Base-by-base conservation (phyloP, 192 early-diverging fungal species). In the Radiomyces spectabilis region DNA sequence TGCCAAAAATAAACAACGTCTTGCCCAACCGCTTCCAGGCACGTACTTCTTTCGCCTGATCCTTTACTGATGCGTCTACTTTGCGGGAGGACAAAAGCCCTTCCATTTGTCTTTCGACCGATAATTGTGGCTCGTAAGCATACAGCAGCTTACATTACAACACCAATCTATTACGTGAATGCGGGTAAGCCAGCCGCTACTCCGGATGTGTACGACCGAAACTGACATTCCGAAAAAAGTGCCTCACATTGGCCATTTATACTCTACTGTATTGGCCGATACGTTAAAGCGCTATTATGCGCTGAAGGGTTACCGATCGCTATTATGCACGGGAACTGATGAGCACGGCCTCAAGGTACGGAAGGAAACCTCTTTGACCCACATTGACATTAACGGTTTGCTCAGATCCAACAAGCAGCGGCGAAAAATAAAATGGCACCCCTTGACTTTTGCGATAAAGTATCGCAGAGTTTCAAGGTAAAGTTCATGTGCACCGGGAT, bases 161-260 rank as follows among this genome's bases (percentile, higher is more conserved):
- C 93, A 46, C 94, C 94, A 5, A 94, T 97, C 39, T 97, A 94
- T 59, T 92, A 92, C 69, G 87, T 86, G 9, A 92, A 92, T 73
- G 79, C 84, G 37, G 73, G 87, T 87, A 51, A 55, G 51, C 30
- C 30, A 1, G 16, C 16, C 22, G 22, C 10, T 42, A 21, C 29
- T 13, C 24, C 26, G 29, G 15, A 38, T n/a, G 8, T 12, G 6
- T 27, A 40, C 21, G 34, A 51, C 29, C 22, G 10, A 4, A 25
- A 30, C n/a, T 45, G n/a, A 3, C 41, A 5, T 41, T 45, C 12
- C 69, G 26, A 66, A 68, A 45, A 57, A 76, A 72, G 87, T 75
- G 9, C 93, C 93, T 15, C 95, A 98, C 68, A 88, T 98, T 62
- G 95, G 95, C 9, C 95, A 98, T 55, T 70, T 98, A 51, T 94